Evolutionary conservation across 805 yeast genomes (phyloP).

Genomic region (Torulaspora franciscae): DNA sequence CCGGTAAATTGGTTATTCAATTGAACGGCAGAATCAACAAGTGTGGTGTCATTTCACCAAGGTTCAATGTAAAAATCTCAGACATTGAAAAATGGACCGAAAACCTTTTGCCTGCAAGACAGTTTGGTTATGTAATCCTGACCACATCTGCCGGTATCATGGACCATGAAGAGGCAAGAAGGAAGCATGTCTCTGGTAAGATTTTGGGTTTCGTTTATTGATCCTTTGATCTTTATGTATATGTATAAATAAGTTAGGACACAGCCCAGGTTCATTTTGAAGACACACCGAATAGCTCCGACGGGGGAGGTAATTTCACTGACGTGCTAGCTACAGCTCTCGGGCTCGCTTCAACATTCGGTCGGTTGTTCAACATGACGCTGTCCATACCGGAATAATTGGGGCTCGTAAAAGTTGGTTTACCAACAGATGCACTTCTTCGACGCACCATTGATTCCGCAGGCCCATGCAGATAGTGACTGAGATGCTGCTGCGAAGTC

Average conservation of each 20-base stretch:
- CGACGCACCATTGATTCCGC: background rate
- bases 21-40: slow-evolving; percentile 97
- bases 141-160: slow-evolving; percentile 99
- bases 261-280: slow-evolving; percentile 1
- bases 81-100: slow-evolving; percentile 98
- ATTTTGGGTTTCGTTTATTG: slow-evolving; percentile 96
- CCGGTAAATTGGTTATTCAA: slow-evolving; percentile 94
- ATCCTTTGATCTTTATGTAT: background rate
- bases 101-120: slow-evolving; percentile 97
- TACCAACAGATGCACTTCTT: background rate
- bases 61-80: slow-evolving; percentile 91
- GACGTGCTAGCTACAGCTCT: background rate
- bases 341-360: slow-evolving; percentile 2
- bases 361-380: slow-evolving; percentile 1
- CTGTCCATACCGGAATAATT: slow-evolving; percentile 2
- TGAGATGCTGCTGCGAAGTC: background rate
- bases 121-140: slow-evolving; percentile 94
- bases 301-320: slow-evolving; percentile 20
- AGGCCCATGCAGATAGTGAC: slow-evolving; percentile 3
- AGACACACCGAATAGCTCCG: slow-evolving; percentile 18
- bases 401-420: slow-evolving; percentile 1
- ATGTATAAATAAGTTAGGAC: background rate
- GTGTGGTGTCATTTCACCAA: slow-evolving; percentile 98
- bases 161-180: slow-evolving; percentile 99
- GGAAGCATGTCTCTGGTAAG: slow-evolving; percentile 99